Evolutionary conservation across 2,329 filamentous ascomycete genomes (phyloP), one percentile per base, ranked within the genome.

Genomic region (Didymella keratinophila): DNA sequence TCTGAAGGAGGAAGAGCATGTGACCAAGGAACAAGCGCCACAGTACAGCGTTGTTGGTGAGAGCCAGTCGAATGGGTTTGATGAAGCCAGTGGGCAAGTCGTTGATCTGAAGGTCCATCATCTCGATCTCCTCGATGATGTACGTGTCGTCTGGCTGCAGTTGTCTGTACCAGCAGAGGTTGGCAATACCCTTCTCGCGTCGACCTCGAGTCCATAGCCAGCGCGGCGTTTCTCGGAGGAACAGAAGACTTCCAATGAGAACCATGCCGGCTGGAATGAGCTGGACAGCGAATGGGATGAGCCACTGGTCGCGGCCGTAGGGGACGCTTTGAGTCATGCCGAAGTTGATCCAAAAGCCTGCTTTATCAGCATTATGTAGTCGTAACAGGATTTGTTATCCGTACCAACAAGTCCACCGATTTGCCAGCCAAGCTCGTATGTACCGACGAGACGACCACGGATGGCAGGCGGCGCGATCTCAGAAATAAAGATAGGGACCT

Each of bases 1-100:
- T 94, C 76, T 94, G 91, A 82, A 88, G 92, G 51, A 93, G 79
- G 80, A 93, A 93, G n/a, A 94, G 82, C 68, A 90, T 84, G 57
- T 85, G 84, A 39, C 91, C 90, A 7, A 93, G 81, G 73, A 91
- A 85, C 78, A 94, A 87, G 41, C 90, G 86, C 81, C 87, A 91
- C 65, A 86, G 85, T 14, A 91, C 84, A 83, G 59, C 78, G 80
- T 63, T 73, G 62, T 53, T 69, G 66, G 28, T 72, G 28, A 58
- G 20, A 6, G 63, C 37, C 66, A 70, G 28, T 52, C 61, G 51
- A 69, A 74, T 16, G n/a, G 71, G 74, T 50, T 89, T 88, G 86
- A 87, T 91, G 81, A 93, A 92, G 2, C 90, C 90, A 20, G 85
- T 77, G 10, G 90, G 90, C 47, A 92, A 84, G 25, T 85, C 84